Conservation (phyloP, 2,329 filamentous ascomycete species). For the Trichoderma guizhouense region DNA sequence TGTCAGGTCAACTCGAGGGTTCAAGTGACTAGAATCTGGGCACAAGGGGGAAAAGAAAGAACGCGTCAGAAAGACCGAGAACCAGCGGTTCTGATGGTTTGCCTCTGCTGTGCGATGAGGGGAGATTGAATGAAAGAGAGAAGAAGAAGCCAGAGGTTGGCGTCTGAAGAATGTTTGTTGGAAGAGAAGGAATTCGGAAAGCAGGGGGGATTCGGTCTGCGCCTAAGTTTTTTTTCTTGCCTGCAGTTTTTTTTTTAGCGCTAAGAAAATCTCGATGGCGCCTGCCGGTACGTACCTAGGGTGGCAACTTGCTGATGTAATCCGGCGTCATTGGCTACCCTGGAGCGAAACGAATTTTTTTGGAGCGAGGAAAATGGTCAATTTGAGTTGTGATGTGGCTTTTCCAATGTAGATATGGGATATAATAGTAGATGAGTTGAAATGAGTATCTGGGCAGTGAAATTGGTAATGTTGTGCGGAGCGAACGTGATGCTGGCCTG, state of each 20-base stretch:
- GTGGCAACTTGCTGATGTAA: conserved; percentile 14
- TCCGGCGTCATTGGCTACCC: conserved; percentile 9
- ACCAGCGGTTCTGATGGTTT: background rate
- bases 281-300: conserved; percentile 16
- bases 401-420: background rate
- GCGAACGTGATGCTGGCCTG: background rate
- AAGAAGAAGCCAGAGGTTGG: background rate
- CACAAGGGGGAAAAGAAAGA: background rate
- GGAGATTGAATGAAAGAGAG: conserved; percentile 28
- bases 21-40: background rate
- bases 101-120: conserved; percentile 16
- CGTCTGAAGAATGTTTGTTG: conserved; percentile 15
- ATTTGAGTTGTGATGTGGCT: background rate
- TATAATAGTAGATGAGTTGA: background rate
- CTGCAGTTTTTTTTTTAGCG: conserved; percentile 23
- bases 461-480: background rate
- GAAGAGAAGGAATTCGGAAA: conserved; percentile 13
- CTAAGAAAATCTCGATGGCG: conserved; percentile 21
- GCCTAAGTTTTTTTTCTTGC: conserved; percentile 23
- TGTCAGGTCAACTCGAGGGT: conserved; percentile 9
- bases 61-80: conserved; percentile 10
- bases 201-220: conserved; percentile 15
- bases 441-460: accelerated
- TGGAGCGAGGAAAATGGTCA: background rate
- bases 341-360: background rate